phyloP scores from a whole-genome alignment of 2,329 filamentous ascomycete species.

The Botrytis elliptica region DNA sequence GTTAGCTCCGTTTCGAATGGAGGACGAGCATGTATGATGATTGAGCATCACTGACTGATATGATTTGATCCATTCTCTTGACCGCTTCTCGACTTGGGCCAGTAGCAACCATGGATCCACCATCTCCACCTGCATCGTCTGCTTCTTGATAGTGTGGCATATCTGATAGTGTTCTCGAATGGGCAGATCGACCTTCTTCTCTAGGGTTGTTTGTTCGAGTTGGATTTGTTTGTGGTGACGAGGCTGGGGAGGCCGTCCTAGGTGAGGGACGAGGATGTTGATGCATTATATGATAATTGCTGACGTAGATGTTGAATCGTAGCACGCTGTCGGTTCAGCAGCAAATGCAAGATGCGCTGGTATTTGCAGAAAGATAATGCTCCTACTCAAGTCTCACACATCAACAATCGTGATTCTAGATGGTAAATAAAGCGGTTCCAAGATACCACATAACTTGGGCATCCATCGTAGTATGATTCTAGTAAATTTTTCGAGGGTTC shows the following conservation, averaged over 20 bases:
- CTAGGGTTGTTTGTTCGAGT: conserved; percentile 71
- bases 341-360: conserved; percentile 24
- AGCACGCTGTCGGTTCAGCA: conserved; percentile 29
- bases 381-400: conserved; percentile 27
- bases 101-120: conserved; percentile 44
- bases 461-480: conserved; percentile 36
- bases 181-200: conserved; percentile 56
- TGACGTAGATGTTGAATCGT: conserved; percentile 26
- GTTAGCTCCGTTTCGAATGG: conserved; percentile 17
- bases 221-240: conserved; percentile 69
- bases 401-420: conserved; percentile 35
- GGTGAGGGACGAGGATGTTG: conserved; percentile 79
- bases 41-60: conserved; percentile 61
- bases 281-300: conserved; percentile 64
- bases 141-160: conserved; percentile 52
- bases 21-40: conserved; percentile 1
- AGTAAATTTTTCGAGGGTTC: conserved; percentile 15
- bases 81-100: conserved; percentile 64
- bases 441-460: conserved; percentile 39
- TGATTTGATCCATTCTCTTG: conserved; percentile 86
- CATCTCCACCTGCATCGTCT: conserved; percentile 46
- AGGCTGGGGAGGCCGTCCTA: conserved; percentile 69
- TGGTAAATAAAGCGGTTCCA: conserved; percentile 32
- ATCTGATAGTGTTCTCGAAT: conserved; percentile 45
- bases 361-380: conserved; percentile 29